Evolutionary conservation across 805 yeast species (phyloP), one percentile per base, ranked within the genome.

Genomic region (Blastobotrys parvus): DNA sequence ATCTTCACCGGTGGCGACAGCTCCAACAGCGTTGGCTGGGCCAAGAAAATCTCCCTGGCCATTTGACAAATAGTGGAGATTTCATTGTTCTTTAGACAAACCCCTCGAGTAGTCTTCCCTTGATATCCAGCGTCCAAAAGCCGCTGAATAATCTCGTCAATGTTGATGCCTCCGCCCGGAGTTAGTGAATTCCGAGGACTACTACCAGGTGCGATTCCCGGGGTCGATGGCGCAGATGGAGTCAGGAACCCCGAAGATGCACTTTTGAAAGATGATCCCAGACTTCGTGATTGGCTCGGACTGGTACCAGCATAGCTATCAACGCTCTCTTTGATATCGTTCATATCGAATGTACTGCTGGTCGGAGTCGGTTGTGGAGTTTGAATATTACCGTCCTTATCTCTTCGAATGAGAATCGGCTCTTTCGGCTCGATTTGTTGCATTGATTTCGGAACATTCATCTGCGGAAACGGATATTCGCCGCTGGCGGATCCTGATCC

Each of bases 81-180:
- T 59, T 92, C 97, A n/a, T 81, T 70, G 61, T 82, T 85, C 57
- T 90, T 90, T 44, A 92, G 68, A 62, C 97, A 89, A 37, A 92
- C 81, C 47, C 78, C 75, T 64, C 86, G 88, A 7, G 96, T 87
- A 57, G 95, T 74, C 61, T 90, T 92, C 5, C 97, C 97, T 10
- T 89, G 77, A 64, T 92, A 92, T 7, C 97, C 99, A 0, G 96
- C 95, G 65, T 92, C 97, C 49, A 92, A 70, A 50, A 92, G 71
- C 53, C 94, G 70, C 66, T 89, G 97, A 47, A 92, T 92, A 39
- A 86, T 70, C 57, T 86, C 94, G 63, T 92, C 98, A 37, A 92
- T 73, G 59, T 89, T 79, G 31, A 70, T 40, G 21, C 52, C 48
- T 39, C 41, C 6, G 58, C 64, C 21, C 60, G 64, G 46, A 56